phyloP scores from a whole-genome alignment of 306 rosid species.

The Argentina anserina region DNA sequence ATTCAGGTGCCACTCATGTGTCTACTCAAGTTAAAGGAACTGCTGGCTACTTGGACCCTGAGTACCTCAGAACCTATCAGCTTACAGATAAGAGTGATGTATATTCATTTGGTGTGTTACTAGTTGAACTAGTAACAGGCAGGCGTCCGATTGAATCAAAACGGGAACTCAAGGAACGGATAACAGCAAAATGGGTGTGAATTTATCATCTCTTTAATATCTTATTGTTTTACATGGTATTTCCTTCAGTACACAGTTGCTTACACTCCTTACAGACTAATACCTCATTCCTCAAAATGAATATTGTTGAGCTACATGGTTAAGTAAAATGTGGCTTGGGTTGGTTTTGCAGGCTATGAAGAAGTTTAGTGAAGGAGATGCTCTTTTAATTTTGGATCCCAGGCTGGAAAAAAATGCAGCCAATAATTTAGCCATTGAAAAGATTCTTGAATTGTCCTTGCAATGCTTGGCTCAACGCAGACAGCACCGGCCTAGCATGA shows the following conservation, averaged over 20 bases:
- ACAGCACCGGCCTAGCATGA: constrained; percentile 88
- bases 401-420: constrained; percentile 51
- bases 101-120: constrained; percentile 85
- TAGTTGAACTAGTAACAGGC: constrained; percentile 88
- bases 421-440: constrained; percentile 54
- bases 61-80: constrained; percentile 86
- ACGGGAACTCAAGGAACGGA: constrained; percentile 65
- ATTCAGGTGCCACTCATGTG: constrained; percentile 83
- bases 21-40: constrained; percentile 98
- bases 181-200: constrained; percentile 82
- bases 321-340: constrained; percentile 7
- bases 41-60: constrained; percentile 99
- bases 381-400: constrained; percentile 62
- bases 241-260: neutral
- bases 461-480: constrained; percentile 92
- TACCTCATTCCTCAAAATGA: neutral
- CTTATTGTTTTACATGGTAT: neutral
- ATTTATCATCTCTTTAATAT: constrained; percentile 15
- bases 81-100: constrained; percentile 98
- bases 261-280: neutral
- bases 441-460: constrained; percentile 79
- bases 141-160: constrained; percentile 96
- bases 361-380: constrained; percentile 62
- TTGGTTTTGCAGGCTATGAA: constrained; percentile 76
- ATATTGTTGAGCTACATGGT: neutral